Percentiles rank a stretch among this genome's conserved stretches.
These are phyloP conservation scores for Aspergillus ellipticus DNA, from an alignment of 495 filamentous ascomycete species.

Conservation along the genomic window DNA sequence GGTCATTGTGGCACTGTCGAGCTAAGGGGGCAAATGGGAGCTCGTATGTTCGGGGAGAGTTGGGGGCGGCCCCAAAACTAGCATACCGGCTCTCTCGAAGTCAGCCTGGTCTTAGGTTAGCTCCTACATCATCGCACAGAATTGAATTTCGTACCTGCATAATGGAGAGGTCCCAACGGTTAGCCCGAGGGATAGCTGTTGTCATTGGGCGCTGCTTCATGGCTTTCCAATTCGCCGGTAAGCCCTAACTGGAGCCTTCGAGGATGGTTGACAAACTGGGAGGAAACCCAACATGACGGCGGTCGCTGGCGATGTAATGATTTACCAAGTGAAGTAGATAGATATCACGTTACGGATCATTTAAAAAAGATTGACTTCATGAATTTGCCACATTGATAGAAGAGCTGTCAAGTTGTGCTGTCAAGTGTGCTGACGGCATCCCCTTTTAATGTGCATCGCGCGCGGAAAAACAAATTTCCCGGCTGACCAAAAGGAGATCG, in stretches of 20 bases:
- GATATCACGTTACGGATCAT: too few species aligned
- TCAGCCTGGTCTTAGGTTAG: not conserved
- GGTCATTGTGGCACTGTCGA: not conserved
- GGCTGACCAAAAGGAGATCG: too few species aligned
- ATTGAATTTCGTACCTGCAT: not conserved
- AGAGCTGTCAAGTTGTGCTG: too few species aligned
- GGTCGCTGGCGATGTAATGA: too few species aligned
- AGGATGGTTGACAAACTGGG: not conserved
- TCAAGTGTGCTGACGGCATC: too few species aligned
- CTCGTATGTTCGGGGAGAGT: not conserved
- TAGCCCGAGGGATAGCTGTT: not conserved
- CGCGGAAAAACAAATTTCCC: too few species aligned
- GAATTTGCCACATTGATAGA: too few species aligned
- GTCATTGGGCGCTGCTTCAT: not conserved
- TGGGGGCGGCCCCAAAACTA: slow-evolving; percentile 6
- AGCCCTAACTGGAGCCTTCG: not conserved
- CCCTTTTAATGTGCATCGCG: too few species aligned
- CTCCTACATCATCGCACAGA: not conserved
- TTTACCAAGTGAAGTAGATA: too few species aligned
- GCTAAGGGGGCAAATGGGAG: not conserved
- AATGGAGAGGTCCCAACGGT: not conserved
- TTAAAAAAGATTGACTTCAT: too few species aligned
- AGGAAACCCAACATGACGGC: too few species aligned
- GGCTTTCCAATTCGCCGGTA: not conserved
- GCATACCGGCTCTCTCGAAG: not conserved